These are phyloP conservation scores for Mycosphaerella arachidis DNA, from an alignment of 2,329 filamentous ascomycete genomes.

Conservation along the genomic window DNA sequence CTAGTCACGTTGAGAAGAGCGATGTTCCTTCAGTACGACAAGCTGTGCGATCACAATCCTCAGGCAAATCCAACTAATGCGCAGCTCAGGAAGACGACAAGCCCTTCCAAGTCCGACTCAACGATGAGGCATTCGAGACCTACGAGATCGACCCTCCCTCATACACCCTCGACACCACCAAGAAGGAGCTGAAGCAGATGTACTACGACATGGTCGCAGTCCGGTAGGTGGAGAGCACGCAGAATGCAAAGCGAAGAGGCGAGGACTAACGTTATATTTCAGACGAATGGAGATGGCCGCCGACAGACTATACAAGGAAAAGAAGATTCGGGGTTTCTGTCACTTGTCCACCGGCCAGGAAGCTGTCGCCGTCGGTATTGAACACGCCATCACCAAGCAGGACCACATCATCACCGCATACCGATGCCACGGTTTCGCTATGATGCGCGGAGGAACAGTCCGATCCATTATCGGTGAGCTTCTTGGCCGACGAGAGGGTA, in stretches of 20 bases:
- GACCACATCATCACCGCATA: constrained; percentile 98
- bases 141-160: constrained; percentile 96
- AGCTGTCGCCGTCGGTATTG: constrained; percentile 93
- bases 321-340: constrained; percentile 99
- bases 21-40: constrained; percentile 60
- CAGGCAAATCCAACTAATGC: constrained; percentile 5
- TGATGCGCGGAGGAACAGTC: constrained; percentile 90
- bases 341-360: constrained; percentile 97
- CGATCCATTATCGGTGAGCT: constrained; percentile 94
- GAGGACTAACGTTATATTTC: constrained; percentile 26
- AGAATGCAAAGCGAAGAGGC: neutral
- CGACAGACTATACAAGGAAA: constrained; percentile 99
- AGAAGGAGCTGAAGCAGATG: constrained; percentile 98
- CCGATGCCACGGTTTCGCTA: constrained; percentile 95
- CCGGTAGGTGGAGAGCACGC: constrained; percentile 58
- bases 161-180: constrained; percentile 89
- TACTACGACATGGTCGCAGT: constrained; percentile 96
- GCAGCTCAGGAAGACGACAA: constrained; percentile 76
- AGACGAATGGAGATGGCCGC: constrained; percentile 99
- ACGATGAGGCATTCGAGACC: constrained; percentile 98
- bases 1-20: constrained; percentile 78
- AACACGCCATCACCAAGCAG: constrained; percentile 84
- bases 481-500: constrained; percentile 89
- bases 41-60: neutral
- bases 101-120: constrained; percentile 85